Conservation (phyloP, 257 asterid genomes). For the Solanum dulcamara region DNA sequence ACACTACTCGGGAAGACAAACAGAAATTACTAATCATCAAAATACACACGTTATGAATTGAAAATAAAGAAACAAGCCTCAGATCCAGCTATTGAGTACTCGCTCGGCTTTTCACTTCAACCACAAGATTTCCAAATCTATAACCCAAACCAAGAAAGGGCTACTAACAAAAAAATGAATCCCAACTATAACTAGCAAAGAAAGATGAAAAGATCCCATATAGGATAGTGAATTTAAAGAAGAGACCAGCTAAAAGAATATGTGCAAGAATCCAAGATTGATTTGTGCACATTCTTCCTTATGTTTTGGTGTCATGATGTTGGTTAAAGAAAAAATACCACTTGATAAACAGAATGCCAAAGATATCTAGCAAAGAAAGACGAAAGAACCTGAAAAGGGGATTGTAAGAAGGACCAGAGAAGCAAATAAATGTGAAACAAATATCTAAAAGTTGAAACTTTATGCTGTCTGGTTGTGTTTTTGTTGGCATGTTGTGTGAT, state of each 20-base stretch:
- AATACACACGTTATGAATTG: neutral
- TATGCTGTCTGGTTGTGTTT: neutral
- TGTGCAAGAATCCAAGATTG: neutral
- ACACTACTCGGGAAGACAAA: neutral
- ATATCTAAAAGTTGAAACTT: neutral
- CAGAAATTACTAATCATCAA: neutral
- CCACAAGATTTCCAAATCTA: neutral
- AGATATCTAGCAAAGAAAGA: neutral
- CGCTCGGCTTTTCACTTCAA: neutral
- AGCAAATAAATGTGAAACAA: neutral
- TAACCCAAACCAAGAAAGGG: neutral
- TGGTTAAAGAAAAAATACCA: neutral
- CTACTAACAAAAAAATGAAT: neutral
- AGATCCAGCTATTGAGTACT: neutral
- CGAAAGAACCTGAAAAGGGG: neutral
- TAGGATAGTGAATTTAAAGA: neutral
- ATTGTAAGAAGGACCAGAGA: neutral
- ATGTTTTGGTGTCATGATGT: neutral
- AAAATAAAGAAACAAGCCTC: neutral
- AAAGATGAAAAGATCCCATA: neutral
- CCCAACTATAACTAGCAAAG: neutral
- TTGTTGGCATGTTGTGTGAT: neutral
- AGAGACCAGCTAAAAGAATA: neutral
- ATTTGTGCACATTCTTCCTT: neutral
- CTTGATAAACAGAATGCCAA: neutral